phyloP scores from a whole-genome alignment of 345 rosid species.

The Brassica incana region DNA sequence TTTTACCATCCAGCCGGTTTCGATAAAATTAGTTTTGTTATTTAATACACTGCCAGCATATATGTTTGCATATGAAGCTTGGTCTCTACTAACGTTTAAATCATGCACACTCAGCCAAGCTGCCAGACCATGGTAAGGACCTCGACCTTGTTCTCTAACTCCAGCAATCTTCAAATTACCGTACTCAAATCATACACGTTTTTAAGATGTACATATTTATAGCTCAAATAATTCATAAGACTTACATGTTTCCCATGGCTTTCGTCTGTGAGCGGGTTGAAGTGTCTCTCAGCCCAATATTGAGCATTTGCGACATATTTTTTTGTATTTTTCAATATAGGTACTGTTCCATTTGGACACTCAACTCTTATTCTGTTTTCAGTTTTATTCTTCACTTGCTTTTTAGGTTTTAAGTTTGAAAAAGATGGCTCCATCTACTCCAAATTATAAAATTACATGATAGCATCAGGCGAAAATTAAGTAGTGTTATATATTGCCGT shows the following conservation, averaged over 20 bases:
- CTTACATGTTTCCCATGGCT: neutral
- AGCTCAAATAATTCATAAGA: neutral
- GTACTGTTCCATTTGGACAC: constrained; percentile 14
- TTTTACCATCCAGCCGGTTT: constrained; percentile 32
- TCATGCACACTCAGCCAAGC: constrained; percentile 13
- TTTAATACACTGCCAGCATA: constrained; percentile 1
- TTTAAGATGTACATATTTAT: neutral
- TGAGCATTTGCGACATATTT: constrained; percentile 7
- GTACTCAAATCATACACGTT: neutral
- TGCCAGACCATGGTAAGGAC: neutral
- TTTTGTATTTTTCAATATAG: neutral
- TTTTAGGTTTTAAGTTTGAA: neutral
- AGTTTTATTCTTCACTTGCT: neutral
- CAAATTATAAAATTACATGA: neutral
- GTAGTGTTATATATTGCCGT: neutral
- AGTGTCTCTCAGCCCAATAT: neutral
- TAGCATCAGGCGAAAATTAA: neutral
- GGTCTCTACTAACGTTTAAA: neutral
- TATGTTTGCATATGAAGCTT: neutral
- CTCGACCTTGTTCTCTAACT: neutral
- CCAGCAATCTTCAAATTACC: constrained; percentile 10
- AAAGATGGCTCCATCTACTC: constrained; percentile 20
- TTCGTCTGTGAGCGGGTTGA: neutral
- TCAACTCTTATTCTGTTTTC: neutral
- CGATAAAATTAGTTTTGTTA: neutral